phyloP scores from a whole-genome alignment of 1,284 basidiomycete genomes.

The Coniferiporia weirii region DNA sequence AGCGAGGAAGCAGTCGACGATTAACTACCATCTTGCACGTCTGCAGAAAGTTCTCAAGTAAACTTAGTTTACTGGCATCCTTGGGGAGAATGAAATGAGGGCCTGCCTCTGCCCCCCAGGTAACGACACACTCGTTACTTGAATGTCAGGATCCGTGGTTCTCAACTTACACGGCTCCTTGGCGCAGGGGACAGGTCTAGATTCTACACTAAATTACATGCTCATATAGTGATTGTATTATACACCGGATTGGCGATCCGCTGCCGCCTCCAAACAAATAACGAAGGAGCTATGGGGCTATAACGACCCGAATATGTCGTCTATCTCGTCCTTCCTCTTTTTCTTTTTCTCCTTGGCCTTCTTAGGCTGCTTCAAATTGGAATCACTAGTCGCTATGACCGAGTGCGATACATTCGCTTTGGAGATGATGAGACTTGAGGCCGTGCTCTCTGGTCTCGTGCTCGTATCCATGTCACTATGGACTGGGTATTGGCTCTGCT shows the following conservation, averaged over 20 bases:
- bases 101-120: no score
- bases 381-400: slow-evolving; percentile 7
- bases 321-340: slow-evolving; percentile 52
- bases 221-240: slow-evolving; percentile 2
- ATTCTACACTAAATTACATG: slow-evolving; percentile 1
- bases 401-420: not conserved
- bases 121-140: no score
- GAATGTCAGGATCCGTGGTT: no score
- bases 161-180: no score
- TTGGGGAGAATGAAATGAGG: no score
- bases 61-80: not conserved
- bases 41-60: slow-evolving; percentile 69
- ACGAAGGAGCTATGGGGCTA: not conserved
- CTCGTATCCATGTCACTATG: not conserved
- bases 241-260: not conserved
- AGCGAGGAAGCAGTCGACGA: slow-evolving; percentile 63
- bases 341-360: slow-evolving; percentile 33
- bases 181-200: not conserved
- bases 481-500: not conserved
- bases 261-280: not conserved
- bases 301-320: slow-evolving; percentile 53
- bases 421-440: slow-evolving; percentile 9
- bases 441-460: not conserved
- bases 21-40: slow-evolving; percentile 82
- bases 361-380: slow-evolving; percentile 24